phyloP scores from a whole-genome alignment of 163 green algal species.

The Scenedesmus sp. region DNA sequence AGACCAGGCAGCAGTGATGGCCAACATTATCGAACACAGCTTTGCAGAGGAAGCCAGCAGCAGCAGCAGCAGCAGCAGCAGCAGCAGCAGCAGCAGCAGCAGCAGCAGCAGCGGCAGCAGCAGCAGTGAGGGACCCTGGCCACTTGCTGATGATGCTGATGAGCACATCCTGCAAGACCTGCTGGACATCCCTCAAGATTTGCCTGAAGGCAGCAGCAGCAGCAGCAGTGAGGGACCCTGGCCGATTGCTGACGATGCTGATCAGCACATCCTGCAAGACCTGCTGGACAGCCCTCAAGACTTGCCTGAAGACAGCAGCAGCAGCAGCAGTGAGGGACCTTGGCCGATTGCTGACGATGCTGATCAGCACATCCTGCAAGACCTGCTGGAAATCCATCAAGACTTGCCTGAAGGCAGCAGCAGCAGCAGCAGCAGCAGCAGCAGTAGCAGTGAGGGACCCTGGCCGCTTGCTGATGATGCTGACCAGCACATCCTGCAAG shows the following conservation, averaged over 20 bases:
- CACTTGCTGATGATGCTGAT: conserved; percentile 14
- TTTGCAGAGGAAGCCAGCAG: not conserved
- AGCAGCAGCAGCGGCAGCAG: not conserved
- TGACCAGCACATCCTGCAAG: not conserved
- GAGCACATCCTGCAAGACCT: not conserved
- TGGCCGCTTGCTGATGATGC: conserved; percentile 16
- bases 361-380: not conserved
- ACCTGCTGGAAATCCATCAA: not conserved
- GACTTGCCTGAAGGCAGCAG: not conserved
- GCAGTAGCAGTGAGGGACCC: not conserved
- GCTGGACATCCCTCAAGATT: not conserved
- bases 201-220: not conserved
- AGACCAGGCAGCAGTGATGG: not conserved
- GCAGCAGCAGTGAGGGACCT: not conserved
- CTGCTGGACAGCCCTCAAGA: not conserved
- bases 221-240: not conserved
- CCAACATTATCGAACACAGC: not conserved
- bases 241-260: conserved; percentile 19
- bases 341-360: conserved; percentile 19
- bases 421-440: not conserved
- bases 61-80: not conserved
- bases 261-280: not conserved
- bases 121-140: not conserved
- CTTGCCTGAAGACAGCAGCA: not conserved
- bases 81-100: not conserved